Conservation (phyloP, 768 basidiomycete species). For the Boletus sensibilis region DNA sequence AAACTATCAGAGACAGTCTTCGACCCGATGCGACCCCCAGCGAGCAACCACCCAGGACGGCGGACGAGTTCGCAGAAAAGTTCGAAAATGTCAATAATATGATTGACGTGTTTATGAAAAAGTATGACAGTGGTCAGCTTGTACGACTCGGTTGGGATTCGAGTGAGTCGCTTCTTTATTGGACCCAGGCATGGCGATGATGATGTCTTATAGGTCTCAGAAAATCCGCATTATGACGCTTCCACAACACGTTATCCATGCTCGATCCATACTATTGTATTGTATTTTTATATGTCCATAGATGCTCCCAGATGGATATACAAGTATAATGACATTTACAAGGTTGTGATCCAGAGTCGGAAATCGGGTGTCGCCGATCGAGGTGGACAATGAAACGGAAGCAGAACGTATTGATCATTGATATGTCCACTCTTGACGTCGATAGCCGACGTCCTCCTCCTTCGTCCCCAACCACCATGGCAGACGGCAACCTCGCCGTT, state of each 20-base stretch:
- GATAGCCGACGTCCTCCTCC: constrained; percentile 8
- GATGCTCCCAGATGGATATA: background rate
- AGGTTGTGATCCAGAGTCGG: constrained; percentile 12
- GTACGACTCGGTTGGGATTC: constrained; percentile 27
- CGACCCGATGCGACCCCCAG: background rate
- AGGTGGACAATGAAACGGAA: constrained; percentile 20
- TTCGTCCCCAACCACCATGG: constrained; percentile 17
- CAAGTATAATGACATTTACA: constrained; percentile 19
- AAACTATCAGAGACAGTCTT: constrained; percentile 15
- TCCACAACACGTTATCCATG: background rate
- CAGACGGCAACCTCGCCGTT: constrained; percentile 7
- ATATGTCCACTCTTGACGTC: constrained; percentile 10
- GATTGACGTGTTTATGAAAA: constrained; percentile 23
- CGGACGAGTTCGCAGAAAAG: constrained; percentile 19
- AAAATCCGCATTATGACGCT: constrained; percentile 2
- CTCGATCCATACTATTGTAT: constrained; percentile 7
- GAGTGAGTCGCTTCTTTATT: constrained; percentile 14
- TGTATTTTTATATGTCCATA: constrained; percentile 11
- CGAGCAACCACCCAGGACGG: constrained; percentile 19
- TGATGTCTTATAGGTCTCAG: constrained; percentile 11
- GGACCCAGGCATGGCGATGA: background rate
- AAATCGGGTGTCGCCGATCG: constrained; percentile 21
- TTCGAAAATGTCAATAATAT: constrained; percentile 19
- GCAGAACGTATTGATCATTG: constrained; percentile 1
- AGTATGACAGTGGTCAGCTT: constrained; percentile 22